These are phyloP conservation scores for Didymella pinodella DNA, from an alignment of 2,329 filamentous ascomycete genomes.

Conservation along the genomic window DNA sequence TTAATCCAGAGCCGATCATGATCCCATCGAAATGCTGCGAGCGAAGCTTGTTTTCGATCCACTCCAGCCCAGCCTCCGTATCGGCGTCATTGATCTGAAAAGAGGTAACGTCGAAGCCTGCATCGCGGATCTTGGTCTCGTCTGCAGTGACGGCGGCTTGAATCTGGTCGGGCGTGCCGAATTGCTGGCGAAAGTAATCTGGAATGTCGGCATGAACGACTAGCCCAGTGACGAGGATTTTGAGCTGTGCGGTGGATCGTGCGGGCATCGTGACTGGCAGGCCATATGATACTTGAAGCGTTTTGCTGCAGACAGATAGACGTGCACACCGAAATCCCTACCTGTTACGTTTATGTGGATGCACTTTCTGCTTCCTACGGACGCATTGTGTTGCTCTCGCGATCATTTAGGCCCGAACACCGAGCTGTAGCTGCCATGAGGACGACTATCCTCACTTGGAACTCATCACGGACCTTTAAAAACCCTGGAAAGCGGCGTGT, in stretches of 20 bases:
- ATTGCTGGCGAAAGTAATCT: conserved; percentile 3
- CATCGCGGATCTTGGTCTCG: conserved; percentile 4
- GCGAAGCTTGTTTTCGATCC: conserved; percentile 1
- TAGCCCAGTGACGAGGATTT: conserved; percentile 6
- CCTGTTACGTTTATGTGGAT: not conserved
- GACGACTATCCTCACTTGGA: not conserved
- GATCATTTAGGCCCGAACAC: not conserved
- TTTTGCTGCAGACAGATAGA: not conserved
- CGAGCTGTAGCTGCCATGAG: not conserved
- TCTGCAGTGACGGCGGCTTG: conserved; percentile 7
- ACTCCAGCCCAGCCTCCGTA: not conserved
- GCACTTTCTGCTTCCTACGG: not conserved
- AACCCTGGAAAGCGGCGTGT: not conserved
- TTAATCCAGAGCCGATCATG: conserved; percentile 3
- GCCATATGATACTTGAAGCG: not conserved
- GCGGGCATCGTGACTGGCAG: not conserved
- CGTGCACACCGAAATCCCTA: not conserved
- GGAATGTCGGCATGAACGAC: conserved; percentile 4
- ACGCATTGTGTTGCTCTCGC: not conserved
- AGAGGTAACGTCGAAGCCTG: conserved; percentile 3
- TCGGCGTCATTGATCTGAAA: conserved; percentile 5
- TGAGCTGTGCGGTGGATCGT: not conserved
- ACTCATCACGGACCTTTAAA: not conserved
- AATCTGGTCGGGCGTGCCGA: conserved; percentile 9
- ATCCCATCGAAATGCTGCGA: conserved; percentile 5